Evolutionary conservation across 352 stramenopile genomes (phyloP).

Genomic region (Phytopythium ostracodes): DNA sequence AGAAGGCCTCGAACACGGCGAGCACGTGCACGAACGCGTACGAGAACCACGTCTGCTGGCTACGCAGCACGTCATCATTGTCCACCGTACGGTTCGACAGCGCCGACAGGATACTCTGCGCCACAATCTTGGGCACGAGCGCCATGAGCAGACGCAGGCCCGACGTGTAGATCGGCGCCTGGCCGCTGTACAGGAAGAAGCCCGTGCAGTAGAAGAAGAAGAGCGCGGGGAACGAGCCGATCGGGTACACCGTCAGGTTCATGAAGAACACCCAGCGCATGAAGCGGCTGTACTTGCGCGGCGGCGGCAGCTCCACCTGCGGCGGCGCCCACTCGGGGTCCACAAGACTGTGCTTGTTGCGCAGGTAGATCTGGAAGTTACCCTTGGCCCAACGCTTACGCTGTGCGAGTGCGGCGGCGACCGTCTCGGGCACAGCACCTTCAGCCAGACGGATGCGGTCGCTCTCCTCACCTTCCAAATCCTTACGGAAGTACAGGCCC

Average conservation of each 20-base stretch:
- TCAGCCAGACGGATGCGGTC: conserved; percentile 69
- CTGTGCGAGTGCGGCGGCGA: conserved; percentile 51
- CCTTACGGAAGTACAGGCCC: conserved; percentile 72
- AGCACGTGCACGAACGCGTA: conserved; percentile 73
- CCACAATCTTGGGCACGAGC: conserved; percentile 69
- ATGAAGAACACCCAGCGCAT: conserved; percentile 83
- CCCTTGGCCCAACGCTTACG: conserved; percentile 76
- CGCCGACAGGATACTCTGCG: conserved; percentile 61
- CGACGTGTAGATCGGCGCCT: conserved; percentile 68
- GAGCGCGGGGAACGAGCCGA: conserved; percentile 65
- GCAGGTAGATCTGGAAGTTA: conserved; percentile 74
- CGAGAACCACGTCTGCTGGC: conserved; percentile 76
- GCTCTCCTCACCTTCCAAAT: conserved; percentile 61
- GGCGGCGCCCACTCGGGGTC: conserved; percentile 55
- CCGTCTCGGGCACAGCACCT: conserved; percentile 60
- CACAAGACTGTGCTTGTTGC: conserved; percentile 60
- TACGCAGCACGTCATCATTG: conserved; percentile 68
- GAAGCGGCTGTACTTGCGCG: conserved; percentile 70
- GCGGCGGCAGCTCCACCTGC: conserved; percentile 39
- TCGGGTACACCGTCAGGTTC: conserved; percentile 73
- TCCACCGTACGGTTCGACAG: conserved; percentile 70
- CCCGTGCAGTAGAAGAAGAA: conserved; percentile 78
- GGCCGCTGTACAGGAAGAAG: conserved; percentile 73
- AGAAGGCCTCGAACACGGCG: conserved; percentile 67
- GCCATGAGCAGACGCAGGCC: conserved; percentile 62